Evolutionary conservation across 345 rosid genomes (phyloP).

Genomic region (thale cress (Arabidopsis thaliana)): DNA sequence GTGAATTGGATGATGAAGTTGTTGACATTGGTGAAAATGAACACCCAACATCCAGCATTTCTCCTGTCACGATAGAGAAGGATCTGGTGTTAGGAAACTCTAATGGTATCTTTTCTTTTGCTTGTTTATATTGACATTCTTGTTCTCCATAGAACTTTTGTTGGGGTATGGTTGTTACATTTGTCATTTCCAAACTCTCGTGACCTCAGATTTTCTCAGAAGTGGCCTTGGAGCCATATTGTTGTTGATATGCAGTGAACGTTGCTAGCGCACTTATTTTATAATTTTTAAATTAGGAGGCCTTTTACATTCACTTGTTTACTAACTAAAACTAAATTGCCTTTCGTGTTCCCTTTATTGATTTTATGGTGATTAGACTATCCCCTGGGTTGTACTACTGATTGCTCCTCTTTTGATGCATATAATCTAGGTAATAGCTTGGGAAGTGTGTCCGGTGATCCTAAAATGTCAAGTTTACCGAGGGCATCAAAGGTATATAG

Average conservation of each 20-base stretch:
- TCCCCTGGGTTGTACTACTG: background rate
- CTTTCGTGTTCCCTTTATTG: background rate
- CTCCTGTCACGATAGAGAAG: conserved; percentile 60
- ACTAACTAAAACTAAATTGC: background rate
- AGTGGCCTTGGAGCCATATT: conserved; percentile 4
- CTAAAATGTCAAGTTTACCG: conserved; percentile 10
- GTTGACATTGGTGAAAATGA: conserved; percentile 79
- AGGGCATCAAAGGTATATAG: conserved; percentile 35
- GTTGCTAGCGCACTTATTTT: background rate
- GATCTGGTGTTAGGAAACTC: conserved; percentile 65
- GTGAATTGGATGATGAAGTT: conserved; percentile 69
- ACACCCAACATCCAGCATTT: conserved; percentile 53
- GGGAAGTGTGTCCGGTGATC: conserved; percentile 23
- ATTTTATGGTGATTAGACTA: background rate
- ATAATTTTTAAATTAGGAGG: conserved; percentile 7
- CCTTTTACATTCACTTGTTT: background rate
- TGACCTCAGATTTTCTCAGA: conserved; percentile 11
- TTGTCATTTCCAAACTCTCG: background rate
- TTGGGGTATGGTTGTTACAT: conserved; percentile 1
- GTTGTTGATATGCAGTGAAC: conserved; percentile 6
- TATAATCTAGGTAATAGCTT: conserved; percentile 33
- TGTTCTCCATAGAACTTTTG: background rate
- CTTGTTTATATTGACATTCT: conserved; percentile 4
- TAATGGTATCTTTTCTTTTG: conserved; percentile 43
- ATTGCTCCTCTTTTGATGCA: conserved; percentile 17